These are phyloP conservation scores for Pseudogymnoascus sp. DNA, from an alignment of 2,329 filamentous ascomycete genomes.

Conservation along the genomic window DNA sequence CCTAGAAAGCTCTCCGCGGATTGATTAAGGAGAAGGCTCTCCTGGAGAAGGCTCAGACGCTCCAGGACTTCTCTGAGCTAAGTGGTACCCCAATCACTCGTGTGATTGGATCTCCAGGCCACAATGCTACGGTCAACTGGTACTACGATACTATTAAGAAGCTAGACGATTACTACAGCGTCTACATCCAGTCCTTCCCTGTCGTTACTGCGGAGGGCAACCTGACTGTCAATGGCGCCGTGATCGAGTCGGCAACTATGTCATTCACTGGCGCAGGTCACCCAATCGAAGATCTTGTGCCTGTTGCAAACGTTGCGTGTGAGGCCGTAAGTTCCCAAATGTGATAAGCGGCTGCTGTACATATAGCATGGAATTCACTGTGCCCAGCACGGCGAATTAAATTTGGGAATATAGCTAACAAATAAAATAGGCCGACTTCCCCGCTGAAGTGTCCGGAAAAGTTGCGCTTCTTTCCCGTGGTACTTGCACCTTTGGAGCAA, in stretches of 20 bases:
- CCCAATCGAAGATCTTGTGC: slow-evolving; percentile 13
- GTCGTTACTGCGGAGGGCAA: slow-evolving; percentile 11
- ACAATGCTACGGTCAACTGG: slow-evolving; percentile 41
- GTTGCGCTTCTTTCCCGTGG: slow-evolving; percentile 49
- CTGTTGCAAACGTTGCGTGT: slow-evolving; percentile 20
- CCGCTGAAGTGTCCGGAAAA: slow-evolving; percentile 29
- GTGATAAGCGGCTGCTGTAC: not conserved
- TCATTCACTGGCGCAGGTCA: slow-evolving; percentile 15
- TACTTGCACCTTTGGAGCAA: slow-evolving; percentile 47
- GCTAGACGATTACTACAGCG: slow-evolving; percentile 33
- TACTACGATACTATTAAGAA: slow-evolving; percentile 34
- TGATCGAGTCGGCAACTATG: slow-evolving; percentile 13
- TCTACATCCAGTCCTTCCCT: slow-evolving; percentile 15
- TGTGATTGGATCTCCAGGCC: slow-evolving; percentile 37
- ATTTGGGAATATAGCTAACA: not conserved
- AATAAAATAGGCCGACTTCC: slow-evolving; percentile 13
- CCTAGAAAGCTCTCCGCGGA: not conserved
- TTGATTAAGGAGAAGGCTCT: slow-evolving; percentile 23
- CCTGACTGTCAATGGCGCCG: slow-evolving; percentile 13
- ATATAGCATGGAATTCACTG: not conserved
- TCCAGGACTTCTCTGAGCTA: slow-evolving; percentile 35
- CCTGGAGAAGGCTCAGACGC: slow-evolving; percentile 36
- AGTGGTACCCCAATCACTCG: slow-evolving; percentile 36
- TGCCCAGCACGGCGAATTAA: too few species aligned
- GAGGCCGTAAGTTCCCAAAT: slow-evolving; percentile 7